A percentile compares a stretch with the other conserved stretches of the same genome.
phyloP scores from a whole-genome alignment of 345 rosid genomes.

The Eucalyptus pauciflora region DNA sequence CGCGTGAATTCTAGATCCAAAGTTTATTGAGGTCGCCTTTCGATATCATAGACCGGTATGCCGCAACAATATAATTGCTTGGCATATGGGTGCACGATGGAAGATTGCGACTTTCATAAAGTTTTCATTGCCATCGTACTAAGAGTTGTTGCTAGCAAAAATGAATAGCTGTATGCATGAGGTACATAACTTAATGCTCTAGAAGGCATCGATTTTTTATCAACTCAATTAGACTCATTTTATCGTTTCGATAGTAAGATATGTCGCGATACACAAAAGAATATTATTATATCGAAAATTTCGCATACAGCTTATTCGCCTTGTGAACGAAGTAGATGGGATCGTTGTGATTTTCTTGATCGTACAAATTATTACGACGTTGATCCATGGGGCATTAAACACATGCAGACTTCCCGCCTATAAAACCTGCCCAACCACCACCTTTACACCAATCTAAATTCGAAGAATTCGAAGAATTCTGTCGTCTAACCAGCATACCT shows the following conservation, averaged over 20 bases:
- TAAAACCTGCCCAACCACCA: neutral
- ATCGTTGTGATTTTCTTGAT: neutral
- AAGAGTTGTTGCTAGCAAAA: neutral
- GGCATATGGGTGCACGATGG: too few relatives aligned
- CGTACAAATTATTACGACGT: neutral
- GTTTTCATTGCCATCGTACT: neutral
- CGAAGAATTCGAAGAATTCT: neutral
- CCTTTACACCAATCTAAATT: neutral
- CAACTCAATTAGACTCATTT: neutral
- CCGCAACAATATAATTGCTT: neutral
- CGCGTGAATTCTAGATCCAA: neutral
- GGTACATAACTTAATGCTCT: neutral
- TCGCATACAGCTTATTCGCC: neutral
- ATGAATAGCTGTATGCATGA: neutral
- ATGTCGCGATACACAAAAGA: rapidly evolving
- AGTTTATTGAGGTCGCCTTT: neutral
- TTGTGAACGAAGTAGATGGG: neutral
- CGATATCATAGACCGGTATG: neutral
- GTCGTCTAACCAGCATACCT: neutral
- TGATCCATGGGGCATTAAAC: neutral
- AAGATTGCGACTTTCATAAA: neutral
- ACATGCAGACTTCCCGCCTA: neutral
- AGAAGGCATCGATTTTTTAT: neutral
- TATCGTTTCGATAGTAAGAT: neutral
- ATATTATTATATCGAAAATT: neutral